These are phyloP conservation scores for Pugionium dolabratum DNA, from an alignment of 345 rosid species.

Conservation along the genomic window DNA sequence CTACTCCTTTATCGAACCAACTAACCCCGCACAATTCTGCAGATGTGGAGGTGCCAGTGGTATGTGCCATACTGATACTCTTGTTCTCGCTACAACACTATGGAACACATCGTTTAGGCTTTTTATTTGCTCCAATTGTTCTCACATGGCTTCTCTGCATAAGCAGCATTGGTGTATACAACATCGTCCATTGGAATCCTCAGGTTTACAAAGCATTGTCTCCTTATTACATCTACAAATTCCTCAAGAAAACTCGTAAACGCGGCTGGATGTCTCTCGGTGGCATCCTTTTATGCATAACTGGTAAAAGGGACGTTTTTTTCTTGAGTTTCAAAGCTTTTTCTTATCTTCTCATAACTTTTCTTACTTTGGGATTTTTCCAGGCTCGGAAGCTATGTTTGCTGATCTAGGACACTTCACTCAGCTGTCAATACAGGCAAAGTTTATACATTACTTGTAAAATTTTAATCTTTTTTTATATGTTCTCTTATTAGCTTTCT, in stretches of 20 bases:
- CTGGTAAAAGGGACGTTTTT: constrained; percentile 47
- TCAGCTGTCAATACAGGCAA: constrained; percentile 85
- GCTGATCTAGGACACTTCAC: constrained; percentile 99
- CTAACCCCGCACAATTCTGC: constrained; percentile 36
- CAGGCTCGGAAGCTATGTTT: constrained; percentile 99
- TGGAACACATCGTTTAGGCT: constrained; percentile 85
- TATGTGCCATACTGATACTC: constrained; percentile 65
- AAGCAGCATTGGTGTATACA: constrained; percentile 83
- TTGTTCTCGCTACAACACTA: constrained; percentile 82
- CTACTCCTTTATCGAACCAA: neutral
- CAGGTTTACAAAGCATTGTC: constrained; percentile 92
- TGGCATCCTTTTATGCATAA: constrained; percentile 90
- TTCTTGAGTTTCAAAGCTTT: neutral
- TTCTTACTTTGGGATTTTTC: neutral
- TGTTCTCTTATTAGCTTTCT: neutral
- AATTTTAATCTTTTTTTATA: neutral
- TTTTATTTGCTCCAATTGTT: constrained; percentile 81
- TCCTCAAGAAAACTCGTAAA: constrained; percentile 77
- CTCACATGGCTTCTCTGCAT: constrained; percentile 81
- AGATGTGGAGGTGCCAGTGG: constrained; percentile 84
- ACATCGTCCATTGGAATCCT: constrained; percentile 90
- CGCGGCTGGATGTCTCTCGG: constrained; percentile 99
- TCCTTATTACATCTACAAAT: constrained; percentile 87
- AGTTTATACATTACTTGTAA: neutral
- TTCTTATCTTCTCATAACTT: constrained; percentile 1